Base-by-base conservation (phyloP, 2,329 filamentous ascomycete genomes). In the Lasiodiplodia theobromae region DNA sequence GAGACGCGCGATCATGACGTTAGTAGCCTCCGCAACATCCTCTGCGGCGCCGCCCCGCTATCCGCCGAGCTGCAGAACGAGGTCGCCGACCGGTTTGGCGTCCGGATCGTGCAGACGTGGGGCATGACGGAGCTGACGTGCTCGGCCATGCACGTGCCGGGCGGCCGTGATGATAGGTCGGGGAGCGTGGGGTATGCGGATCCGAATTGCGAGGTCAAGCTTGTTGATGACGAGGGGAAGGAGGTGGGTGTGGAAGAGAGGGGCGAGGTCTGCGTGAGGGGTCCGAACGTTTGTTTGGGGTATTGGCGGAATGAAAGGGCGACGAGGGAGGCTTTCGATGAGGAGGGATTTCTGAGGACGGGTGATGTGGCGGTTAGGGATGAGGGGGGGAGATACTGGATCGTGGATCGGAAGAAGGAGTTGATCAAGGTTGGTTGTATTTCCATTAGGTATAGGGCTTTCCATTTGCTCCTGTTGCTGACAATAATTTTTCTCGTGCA, bases 71-170 rank as follows among this genome's bases (percentile, higher is more conserved):
- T 82, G 4, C 78, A 81, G 68, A 79, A 79, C 64, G 76, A 79
- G 60, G 78, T 80, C n/a, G 78, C 77, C n/a, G 71, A 69, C 5
- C 74, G 73, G 12, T 75, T 76, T 44, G 72, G 72, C n/a, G 68
- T 78, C 10, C 77, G 78, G 49, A 74, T 82, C 8, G 77, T 80
- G 1, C 80, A 82, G 71, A 81, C 79, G 44, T 87, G 83, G 81
- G 86, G 86, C 1, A 86, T 87, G 82, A 87, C 86, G 0, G 86
- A 88, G 69, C 73, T 75, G 4, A 74, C 79, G 75, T 71, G 85
- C 85, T 67, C 79, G 77, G 71, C 78, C 71, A 38, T 51, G 51
- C 63, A 66, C 28, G 63, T 56, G 23, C 65, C 53, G 14, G 65
- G 52, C 38, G 65, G 52, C 65, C 34, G 65, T 21, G 52, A 51